phyloP scores from a whole-genome alignment of 176 grass and related monocot genomes.

The Melocanna baccifera region DNA sequence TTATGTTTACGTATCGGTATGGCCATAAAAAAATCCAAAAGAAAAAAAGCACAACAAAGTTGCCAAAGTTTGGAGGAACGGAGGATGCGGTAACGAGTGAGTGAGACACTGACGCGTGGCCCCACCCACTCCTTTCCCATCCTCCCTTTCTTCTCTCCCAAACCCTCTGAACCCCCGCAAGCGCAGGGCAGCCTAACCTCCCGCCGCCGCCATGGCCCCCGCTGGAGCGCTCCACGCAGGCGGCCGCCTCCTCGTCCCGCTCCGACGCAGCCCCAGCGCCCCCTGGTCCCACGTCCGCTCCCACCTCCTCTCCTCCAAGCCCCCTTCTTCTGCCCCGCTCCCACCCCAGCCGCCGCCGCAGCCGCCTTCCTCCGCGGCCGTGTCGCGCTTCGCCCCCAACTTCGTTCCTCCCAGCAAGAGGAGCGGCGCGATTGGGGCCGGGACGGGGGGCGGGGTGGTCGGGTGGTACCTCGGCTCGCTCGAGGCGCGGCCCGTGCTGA shows the following conservation, averaged over 20 bases:
- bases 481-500: constrained; percentile 65
- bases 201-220: constrained; percentile 29
- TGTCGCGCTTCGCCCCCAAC: background rate
- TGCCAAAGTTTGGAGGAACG: too few species aligned
- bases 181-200: background rate
- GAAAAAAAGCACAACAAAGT: too few species aligned
- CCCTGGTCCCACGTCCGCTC: constrained; percentile 44
- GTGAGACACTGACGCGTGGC: background rate
- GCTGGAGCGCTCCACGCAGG: constrained; percentile 35
- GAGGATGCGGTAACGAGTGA: too few species aligned
- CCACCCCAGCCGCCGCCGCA: constrained; percentile 27
- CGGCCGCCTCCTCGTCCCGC: constrained; percentile 35
- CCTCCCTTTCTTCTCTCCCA: background rate
- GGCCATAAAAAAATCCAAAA: too few species aligned
- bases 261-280: constrained; percentile 14
- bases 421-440: background rate
- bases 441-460: constrained; percentile 37
- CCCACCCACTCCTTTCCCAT: background rate
- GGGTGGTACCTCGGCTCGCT: constrained; percentile 74
- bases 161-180: constrained; percentile 16
- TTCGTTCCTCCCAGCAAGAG: background rate
- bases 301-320: constrained; percentile 49
- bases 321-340: background rate
- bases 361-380: background rate
- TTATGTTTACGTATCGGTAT: too few species aligned